Evolutionary conservation across 2,329 filamentous ascomycete genomes (phyloP).

Genomic region (Pezicula neosporulosa): DNA sequence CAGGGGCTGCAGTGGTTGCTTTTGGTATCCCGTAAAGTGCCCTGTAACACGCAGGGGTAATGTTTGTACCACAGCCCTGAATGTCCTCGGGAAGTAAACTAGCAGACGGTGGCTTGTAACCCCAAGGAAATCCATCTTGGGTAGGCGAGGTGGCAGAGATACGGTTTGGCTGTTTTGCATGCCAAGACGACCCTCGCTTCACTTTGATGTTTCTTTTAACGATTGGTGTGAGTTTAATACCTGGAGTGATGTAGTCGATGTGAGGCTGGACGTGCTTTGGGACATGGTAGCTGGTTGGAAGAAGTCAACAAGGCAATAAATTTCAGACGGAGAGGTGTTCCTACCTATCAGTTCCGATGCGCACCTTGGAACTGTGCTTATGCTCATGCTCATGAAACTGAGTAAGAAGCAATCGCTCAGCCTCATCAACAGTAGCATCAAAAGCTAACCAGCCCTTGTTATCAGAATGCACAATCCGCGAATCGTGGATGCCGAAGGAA

Average conservation of each 20-base stretch:
- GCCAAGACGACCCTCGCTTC: slow-evolving; percentile 1
- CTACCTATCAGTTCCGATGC: slow-evolving; percentile 32
- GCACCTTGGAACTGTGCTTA: slow-evolving; percentile 15
- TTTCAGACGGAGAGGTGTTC: not conserved
- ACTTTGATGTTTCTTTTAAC: slow-evolving; percentile 12
- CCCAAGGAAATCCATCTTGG: not conserved
- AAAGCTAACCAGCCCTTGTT: slow-evolving; percentile 33
- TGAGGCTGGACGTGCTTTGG: slow-evolving; percentile 36
- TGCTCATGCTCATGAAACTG: slow-evolving; percentile 33
- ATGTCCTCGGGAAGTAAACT: not conserved
- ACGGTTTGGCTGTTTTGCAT: not conserved
- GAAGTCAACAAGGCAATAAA: not conserved
- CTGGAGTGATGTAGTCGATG: slow-evolving; percentile 45
- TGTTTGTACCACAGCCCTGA: slow-evolving; percentile 3
- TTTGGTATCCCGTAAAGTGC: slow-evolving; percentile 6
- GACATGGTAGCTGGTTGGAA: slow-evolving; percentile 31
- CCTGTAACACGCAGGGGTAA: slow-evolving; percentile 5
- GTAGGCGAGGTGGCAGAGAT: not conserved
- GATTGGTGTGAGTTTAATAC: slow-evolving; percentile 29
- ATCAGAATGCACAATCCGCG: slow-evolving; percentile 28
- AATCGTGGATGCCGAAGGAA: slow-evolving; percentile 25
- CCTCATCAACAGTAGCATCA: slow-evolving; percentile 30
- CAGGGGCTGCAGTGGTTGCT: slow-evolving; percentile 2
- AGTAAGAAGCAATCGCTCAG: slow-evolving; percentile 29
- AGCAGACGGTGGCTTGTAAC: not conserved